Base-by-base conservation (phyloP, 805 yeast species). In the Hanseniaspora meyeri region DNA sequence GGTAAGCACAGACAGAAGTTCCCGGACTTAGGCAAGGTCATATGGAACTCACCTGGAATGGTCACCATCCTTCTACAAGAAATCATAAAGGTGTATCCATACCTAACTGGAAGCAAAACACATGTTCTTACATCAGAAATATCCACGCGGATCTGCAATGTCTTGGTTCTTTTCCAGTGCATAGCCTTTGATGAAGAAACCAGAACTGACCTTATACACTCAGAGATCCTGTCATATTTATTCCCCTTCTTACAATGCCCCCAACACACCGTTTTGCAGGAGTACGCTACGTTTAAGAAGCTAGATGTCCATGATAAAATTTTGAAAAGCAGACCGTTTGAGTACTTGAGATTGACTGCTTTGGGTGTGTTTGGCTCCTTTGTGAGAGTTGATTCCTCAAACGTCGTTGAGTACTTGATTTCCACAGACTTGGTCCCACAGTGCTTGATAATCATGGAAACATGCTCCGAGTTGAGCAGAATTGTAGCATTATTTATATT, bases 401-500 rank as follows among this genome's bases (percentile, higher is more conserved):
- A 91, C 63, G 97, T 91, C 46, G 90, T 93, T 60, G 86, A 86
- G 60, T 91, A 93, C 65, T 72, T 91, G 64, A 74, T 91, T 47
- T 83, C 96, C n/a, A 93, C 98, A 0, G 98, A 91, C 68, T 91
- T 93, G 63, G 95, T 93, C 37, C 98, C 98, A 5, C 72, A 93
- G 57, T 93, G 98, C 67, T 74, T 91, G 58, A 83, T 93, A 63
- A 91, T 93, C 60, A 91, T 91, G 95, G 97, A 91, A 67, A 81
- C 90, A 1, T 88, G 96, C 8, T 85, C 96, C 0, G 98, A 93
- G 66, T 76, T 91, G 53, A 83, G 95, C 50, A 91, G 93, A 66
- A 93, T 97, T 0, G 98, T 91, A 29, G 98, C 98, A 4, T 90
- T 91, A 57, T 91, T 93, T 72, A 91, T 93, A 59, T 85, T 93